Conservation (phyloP, 192 early-diverging fungal species). For the Backusella westeae region DNA sequence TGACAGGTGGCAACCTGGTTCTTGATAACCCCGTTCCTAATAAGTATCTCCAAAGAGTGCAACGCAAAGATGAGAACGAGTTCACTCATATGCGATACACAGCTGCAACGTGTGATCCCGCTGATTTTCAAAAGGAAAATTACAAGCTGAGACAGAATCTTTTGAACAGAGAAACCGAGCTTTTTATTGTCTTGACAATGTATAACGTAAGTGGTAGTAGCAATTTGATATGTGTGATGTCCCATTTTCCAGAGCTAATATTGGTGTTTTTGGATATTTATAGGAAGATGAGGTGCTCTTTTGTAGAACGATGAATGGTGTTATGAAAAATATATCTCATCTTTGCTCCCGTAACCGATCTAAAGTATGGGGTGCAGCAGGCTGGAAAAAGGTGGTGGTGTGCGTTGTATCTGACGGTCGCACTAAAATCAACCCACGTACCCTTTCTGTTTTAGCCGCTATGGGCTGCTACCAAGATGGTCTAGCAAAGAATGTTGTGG, state of each 20-base stretch:
- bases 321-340: slow-evolving; percentile 86
- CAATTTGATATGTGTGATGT: not conserved
- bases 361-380: slow-evolving; percentile 63
- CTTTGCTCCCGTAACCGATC: slow-evolving; percentile 63
- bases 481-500: slow-evolving; percentile 64
- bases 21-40: slow-evolving; percentile 66
- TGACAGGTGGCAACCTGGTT: slow-evolving; percentile 70
- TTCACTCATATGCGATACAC: slow-evolving; percentile 78
- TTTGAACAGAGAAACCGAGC: slow-evolving; percentile 55
- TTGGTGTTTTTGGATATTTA: not conserved
- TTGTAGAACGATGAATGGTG: slow-evolving; percentile 81
- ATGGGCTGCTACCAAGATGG: slow-evolving; percentile 84
- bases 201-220: slow-evolving; percentile 46
- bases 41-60: slow-evolving; percentile 52
- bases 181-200: slow-evolving; percentile 79
- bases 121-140: slow-evolving; percentile 55
- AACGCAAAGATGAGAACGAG: slow-evolving; percentile 56
- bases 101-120: slow-evolving; percentile 65
- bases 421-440: slow-evolving; percentile 61
- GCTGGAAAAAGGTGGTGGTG: slow-evolving; percentile 81
- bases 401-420: slow-evolving; percentile 79
- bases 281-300: slow-evolving; percentile 90
- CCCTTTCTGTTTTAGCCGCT: slow-evolving; percentile 62
- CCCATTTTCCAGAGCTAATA: not conserved
- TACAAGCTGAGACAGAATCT: slow-evolving; percentile 62